Base-by-base conservation (phyloP, 2,329 filamentous ascomycete genomes). In the Furcasterigmium sp. region DNA sequence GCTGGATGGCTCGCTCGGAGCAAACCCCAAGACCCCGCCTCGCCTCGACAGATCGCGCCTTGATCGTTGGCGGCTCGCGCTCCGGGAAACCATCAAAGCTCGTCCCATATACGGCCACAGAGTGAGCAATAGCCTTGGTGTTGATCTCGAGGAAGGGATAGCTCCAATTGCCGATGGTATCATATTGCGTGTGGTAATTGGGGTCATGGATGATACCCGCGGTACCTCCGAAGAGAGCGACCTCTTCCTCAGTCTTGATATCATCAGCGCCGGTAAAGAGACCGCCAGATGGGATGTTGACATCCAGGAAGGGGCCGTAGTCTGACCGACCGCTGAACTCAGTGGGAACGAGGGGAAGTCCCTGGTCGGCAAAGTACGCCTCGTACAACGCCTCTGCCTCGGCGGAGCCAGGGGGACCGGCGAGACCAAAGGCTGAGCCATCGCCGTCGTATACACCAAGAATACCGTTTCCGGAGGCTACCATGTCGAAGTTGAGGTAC, bases 181-280 rank as follows among this genome's bases (percentile, higher is more conserved):
- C 77, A 8, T 69, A 68, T 3, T 63, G 63, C 29, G 63, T 59
- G 53, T 82, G 78, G 58, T 82, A 82, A 58, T 79, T 78, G 15
- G 61, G 57, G 52, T 82, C 77, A 51, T 73, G 78, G 26, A 67
- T 60, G n/a, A 69, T 62, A 32, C 73, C 75, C 5, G 73, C 74
- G 28, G 67, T 59, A 21, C 78, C 78, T 19, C 78, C 78, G 47
- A 77, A 82, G 52, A 72, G 52, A 8, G 57, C 59, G 0, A 63
- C 69, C 51, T 81, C 70, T 34, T 72, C 70, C 8, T 65, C 64
- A 0, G 76, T 81, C 69, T 80, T 82, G 58, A 76, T 53, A 14
- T 64, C 73, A 52, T 82, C 78, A 4, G 79, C 78, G 23, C 79
- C 78, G 10, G 76, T 79, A 51, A 78, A 78, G 43, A 82, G 63